Conservation (phyloP, 2,329 filamentous ascomycete genomes). For the Hypoxylon sp. region DNA sequence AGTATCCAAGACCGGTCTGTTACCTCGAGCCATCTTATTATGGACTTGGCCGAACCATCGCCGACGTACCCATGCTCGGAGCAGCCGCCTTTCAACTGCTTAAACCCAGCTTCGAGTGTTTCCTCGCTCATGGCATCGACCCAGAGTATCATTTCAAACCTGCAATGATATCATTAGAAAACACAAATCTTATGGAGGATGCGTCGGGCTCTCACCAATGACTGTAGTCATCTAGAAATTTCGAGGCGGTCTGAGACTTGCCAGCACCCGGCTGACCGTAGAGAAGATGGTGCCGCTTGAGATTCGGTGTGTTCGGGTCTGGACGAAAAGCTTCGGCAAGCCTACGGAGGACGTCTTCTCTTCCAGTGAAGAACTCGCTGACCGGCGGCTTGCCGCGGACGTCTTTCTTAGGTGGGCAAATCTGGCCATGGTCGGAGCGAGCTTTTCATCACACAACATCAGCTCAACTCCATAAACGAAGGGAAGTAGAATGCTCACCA, state of each 20-base stretch:
- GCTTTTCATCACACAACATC: constrained; percentile 21
- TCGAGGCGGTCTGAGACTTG: constrained; percentile 54
- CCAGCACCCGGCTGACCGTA: constrained; percentile 53
- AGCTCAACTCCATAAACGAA: neutral
- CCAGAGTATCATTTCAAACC: constrained; percentile 52
- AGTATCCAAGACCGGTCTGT: constrained; percentile 51
- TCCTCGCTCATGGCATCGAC: constrained; percentile 48
- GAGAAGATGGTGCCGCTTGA: constrained; percentile 15
- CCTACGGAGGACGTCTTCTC: constrained; percentile 44
- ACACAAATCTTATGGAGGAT: too few relatives aligned
- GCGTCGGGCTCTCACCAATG: constrained; percentile 34
- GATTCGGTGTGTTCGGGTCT: constrained; percentile 24
- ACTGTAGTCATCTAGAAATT: constrained; percentile 44
- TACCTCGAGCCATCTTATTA: constrained; percentile 39
- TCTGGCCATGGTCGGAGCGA: constrained; percentile 37
- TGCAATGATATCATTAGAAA: constrained; percentile 17
- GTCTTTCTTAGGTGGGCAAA: constrained; percentile 23
- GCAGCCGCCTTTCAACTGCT: constrained; percentile 26
- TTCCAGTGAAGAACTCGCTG: constrained; percentile 50
- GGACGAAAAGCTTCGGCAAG: constrained; percentile 41
- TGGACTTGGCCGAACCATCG: constrained; percentile 33
- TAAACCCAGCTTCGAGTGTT: constrained; percentile 48
- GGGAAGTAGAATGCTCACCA: constrained; percentile 4
- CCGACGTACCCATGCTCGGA: constrained; percentile 15
- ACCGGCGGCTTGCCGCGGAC: constrained; percentile 22